A percentile compares a stretch with the other conserved stretches of the same genome.
phyloP scores from a whole-genome alignment of 352 stramenopile species.

The Phytophthora constricta region DNA sequence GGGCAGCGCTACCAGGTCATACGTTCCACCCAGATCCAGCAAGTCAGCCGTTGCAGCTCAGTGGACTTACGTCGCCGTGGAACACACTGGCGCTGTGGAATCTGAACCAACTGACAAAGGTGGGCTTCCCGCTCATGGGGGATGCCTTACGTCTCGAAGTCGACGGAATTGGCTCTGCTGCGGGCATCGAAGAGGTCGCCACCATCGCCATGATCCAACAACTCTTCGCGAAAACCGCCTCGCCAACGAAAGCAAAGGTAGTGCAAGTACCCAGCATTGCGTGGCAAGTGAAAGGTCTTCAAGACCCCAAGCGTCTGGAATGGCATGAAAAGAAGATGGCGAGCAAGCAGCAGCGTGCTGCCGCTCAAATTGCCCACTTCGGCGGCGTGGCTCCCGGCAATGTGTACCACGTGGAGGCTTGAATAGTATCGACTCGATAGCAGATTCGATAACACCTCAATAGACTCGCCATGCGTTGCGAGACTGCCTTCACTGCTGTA shows the following conservation, averaged over 20 bases:
- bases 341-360: constrained; percentile 90
- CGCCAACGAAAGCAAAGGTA: constrained; percentile 80
- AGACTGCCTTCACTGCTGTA: too few species aligned
- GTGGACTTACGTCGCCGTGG: constrained; percentile 93
- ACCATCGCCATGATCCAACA: constrained; percentile 93
- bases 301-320: constrained; percentile 69
- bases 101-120: constrained; percentile 86
- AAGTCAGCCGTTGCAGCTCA: constrained; percentile 64
- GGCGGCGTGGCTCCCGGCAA: constrained; percentile 37
- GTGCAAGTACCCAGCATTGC: constrained; percentile 74
- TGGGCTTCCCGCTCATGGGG: constrained; percentile 91
- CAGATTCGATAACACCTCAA: not conserved
- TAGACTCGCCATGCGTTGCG: too few species aligned
- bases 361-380: constrained; percentile 75
- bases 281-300: constrained; percentile 83
- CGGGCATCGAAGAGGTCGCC: constrained; percentile 93
- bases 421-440: constrained; percentile 4
- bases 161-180: constrained; percentile 42
- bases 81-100: constrained; percentile 97
- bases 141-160: constrained; percentile 77
- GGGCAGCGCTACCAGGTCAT: constrained; percentile 89
- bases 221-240: constrained; percentile 55
- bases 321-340: constrained; percentile 97
- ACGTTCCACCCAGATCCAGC: constrained; percentile 40
- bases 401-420: constrained; percentile 58